Evolutionary conservation across 805 yeast genomes (phyloP), one percentile per base, ranked within the genome.

Genomic region (Ogataea nitratoaversa): DNA sequence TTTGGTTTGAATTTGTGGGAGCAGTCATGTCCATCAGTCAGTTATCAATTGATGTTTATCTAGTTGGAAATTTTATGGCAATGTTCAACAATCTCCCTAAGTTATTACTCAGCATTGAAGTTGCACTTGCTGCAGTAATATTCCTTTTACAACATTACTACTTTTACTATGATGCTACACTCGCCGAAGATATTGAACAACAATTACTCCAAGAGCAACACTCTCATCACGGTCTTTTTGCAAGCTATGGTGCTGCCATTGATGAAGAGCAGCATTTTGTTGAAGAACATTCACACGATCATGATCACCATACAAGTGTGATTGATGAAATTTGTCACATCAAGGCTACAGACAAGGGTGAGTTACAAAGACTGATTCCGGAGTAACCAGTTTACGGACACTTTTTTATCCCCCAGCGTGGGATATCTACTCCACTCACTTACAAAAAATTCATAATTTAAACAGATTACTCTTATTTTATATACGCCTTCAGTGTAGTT

Each of bases 121-220:
- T 60, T n/a, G 44, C 54, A 4, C 12, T 49, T 11, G 55, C 61
- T 2, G 62, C 60, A 32, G n/a, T 44, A 2, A 48, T 63, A 8
- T 62, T 63, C 42, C 50, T 63, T 31, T 11, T 50, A 4, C 67
- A 63, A 36, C 68, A 63, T 39, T 63, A 63, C 39, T 50, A 49
- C 25, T 48, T 62, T 23, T 63, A 60, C 39, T 9, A 9, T 11
- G 31, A 29, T 14, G 8, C 31, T 14, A 16, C 31, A 14, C 17
- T 14, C 8, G 51, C 49, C 28, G 45, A 53, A 2, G 40, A 30
- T 3, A 64, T 60, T 38, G 41, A 49, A n/a, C 19, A 31, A 53
- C 35, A 59, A 62, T 1, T 46, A 48, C 3, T 37, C 36, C 28
- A 44, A 48, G 9, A 14, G 11, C 14, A 9, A 19, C 29, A 32